These are phyloP conservation scores for Penicillium rolfsii DNA, from an alignment of 2,329 filamentous ascomycete genomes.

Conservation along the genomic window DNA sequence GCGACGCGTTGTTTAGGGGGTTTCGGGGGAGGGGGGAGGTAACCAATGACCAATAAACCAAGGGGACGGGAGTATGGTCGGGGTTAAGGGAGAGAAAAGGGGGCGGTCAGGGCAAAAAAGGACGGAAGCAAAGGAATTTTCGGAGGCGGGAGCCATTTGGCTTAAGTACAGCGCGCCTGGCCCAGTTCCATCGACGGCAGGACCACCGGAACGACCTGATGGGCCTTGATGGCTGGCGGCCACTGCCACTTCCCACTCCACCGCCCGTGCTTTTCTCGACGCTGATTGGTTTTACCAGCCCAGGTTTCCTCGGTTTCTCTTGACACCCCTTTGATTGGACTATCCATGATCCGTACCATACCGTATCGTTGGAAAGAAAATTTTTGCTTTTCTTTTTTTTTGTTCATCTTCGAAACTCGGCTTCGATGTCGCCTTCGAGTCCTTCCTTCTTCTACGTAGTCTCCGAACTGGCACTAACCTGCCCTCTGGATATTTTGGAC, in stretches of 20 bases:
- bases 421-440: neutral
- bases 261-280: constrained; percentile 22
- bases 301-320: constrained; percentile 5
- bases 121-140: constrained; percentile 29
- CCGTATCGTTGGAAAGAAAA: constrained; percentile 11
- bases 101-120: constrained; percentile 24
- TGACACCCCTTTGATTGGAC: constrained; percentile 22
- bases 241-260: constrained; percentile 21
- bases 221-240: neutral
- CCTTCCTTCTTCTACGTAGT: neutral
- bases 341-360: constrained; percentile 18
- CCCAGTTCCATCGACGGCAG: constrained; percentile 12
- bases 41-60: neutral
- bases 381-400: constrained; percentile 10
- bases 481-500: neutral
- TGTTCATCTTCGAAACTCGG: neutral
- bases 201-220: constrained; percentile 8
- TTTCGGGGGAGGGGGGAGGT: too few species aligned
- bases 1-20: constrained; percentile 26
- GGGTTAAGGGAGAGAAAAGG: constrained; percentile 22
- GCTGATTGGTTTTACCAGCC: constrained; percentile 17
- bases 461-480: neutral
- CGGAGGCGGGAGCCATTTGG: constrained; percentile 32
- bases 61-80: neutral
- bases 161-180: constrained; percentile 32